These are phyloP conservation scores for Beauveria australis DNA, from an alignment of 2,329 filamentous ascomycete species.

Conservation along the genomic window DNA sequence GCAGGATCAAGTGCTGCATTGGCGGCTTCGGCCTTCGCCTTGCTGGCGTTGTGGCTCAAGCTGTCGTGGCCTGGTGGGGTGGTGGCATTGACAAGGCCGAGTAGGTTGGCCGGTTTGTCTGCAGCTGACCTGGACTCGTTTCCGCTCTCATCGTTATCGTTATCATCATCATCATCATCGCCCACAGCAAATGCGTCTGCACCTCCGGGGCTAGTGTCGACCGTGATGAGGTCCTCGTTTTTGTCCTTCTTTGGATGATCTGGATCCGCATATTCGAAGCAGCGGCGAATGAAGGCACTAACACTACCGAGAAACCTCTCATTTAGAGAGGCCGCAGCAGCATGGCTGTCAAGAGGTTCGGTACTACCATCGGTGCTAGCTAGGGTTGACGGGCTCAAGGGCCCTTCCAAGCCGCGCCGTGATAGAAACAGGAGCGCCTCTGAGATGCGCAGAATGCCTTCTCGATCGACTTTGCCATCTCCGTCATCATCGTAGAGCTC, in stretches of 20 bases:
- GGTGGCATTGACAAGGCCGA: constrained; percentile 24
- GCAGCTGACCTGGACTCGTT: constrained; percentile 26
- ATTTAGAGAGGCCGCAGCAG: constrained; percentile 56
- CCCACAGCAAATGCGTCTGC: constrained; percentile 62
- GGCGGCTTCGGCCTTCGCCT: constrained; percentile 64
- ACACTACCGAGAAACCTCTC: constrained; percentile 89
- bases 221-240: constrained; percentile 17
- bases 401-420: constrained; percentile 73
- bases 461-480: constrained; percentile 85
- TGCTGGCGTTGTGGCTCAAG: constrained; percentile 20
- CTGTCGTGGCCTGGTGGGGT: constrained; percentile 28
- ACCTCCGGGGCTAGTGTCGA: constrained; percentile 22
- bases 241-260: constrained; percentile 59
- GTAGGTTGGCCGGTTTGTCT: neutral
- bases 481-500: constrained; percentile 91
- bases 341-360: constrained; percentile 27
- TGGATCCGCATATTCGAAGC: constrained; percentile 96
- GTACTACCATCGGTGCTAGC: constrained; percentile 44
- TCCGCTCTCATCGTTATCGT: constrained; percentile 41
- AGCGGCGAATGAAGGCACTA: constrained; percentile 89
- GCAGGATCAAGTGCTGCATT: constrained; percentile 89
- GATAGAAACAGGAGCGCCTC: constrained; percentile 91
- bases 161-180: constrained; percentile 59
- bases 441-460: constrained; percentile 90
- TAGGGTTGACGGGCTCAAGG: constrained; percentile 41